Base-by-base conservation (phyloP, 768 basidiomycete species). In the Exidia glandulosa region DNA sequence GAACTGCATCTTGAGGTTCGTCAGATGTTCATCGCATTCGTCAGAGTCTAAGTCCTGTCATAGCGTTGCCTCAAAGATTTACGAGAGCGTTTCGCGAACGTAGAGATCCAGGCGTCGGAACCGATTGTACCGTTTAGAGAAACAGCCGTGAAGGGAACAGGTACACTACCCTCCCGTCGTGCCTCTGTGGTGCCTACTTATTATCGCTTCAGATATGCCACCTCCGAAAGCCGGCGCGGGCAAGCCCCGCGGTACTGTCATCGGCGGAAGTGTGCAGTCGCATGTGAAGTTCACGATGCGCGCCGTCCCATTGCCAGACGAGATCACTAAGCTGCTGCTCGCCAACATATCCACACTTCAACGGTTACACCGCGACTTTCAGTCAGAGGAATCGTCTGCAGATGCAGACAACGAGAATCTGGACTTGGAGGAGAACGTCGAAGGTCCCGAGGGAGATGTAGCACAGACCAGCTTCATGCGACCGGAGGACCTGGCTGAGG, bases 71-170 rank as follows among this genome's bases (percentile, higher is more conserved):
- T 98, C 47, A 95, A 93, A 72, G 96, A 98, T 71, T 76, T 99
- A n/a, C 82, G 89, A 25, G 96, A 98, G 70, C 80, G 96, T 34
- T 98, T 97, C 71, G 95, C 96, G 2, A 82, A 85, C 61, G 84
- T 97, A 33, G 91, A 91, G 54, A 94, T 99, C 32, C 92, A 94
- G 65, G 86, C 88, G 2, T 97, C 94, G 1, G 85, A 93, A 66
- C 94, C 94, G 0, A 97, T 98, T 60, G 96, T 99, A 2, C 96
- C 96, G 12, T 99, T 97, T 77, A 82, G 96, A 41, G 96, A 98
- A 72, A 97, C 96, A 0, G 90, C 91, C 0, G 81, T 95, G 14
- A 88, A 83, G 65, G 91, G 79, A 2, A 68, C 78, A 66, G 92
- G 92, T 90, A 67, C 29, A 67, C 66, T 62, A 37, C 32, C 56